Percentiles rank a stretch among this genome's conserved stretches.
phyloP scores from a whole-genome alignment of 352 stramenopile species.

The Hyaloperonospora brassicae region DNA sequence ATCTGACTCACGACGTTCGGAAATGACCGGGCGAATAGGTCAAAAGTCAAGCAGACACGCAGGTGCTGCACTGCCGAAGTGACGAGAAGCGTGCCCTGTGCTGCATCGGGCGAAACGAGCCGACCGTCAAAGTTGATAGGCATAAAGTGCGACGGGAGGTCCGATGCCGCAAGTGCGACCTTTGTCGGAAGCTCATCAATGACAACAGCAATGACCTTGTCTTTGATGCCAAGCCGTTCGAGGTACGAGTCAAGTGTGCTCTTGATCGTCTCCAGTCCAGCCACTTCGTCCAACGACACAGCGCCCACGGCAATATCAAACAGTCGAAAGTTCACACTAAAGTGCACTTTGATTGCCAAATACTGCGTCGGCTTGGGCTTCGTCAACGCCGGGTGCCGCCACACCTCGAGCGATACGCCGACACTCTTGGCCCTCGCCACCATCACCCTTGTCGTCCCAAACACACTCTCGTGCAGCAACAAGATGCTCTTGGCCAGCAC shows the following conservation, averaged over 20 bases:
- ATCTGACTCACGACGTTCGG: constrained; percentile 42
- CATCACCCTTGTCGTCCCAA: constrained; percentile 65
- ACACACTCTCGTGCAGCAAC: constrained; percentile 60
- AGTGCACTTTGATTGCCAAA: constrained; percentile 63
- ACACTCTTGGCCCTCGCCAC: constrained; percentile 48
- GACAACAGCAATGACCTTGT: constrained; percentile 64
- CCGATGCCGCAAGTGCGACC: constrained; percentile 23
- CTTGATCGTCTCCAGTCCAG: constrained; percentile 39
- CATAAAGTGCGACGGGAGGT: constrained; percentile 52
- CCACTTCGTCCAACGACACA: constrained; percentile 33
- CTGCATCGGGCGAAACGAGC: constrained; percentile 23
- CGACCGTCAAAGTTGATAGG: constrained; percentile 53
- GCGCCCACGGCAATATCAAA: constrained; percentile 60
- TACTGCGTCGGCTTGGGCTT: constrained; percentile 39
- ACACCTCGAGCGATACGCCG: constrained; percentile 59
- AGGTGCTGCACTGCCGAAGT: constrained; percentile 52
- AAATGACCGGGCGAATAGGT: constrained; percentile 45
- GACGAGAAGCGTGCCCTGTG: constrained; percentile 46
- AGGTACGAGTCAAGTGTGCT: constrained; percentile 48
- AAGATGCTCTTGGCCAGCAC: constrained; percentile 51
- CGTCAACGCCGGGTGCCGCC: constrained; percentile 34
- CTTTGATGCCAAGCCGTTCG: constrained; percentile 54
- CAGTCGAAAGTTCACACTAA: constrained; percentile 64
- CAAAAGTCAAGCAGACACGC: constrained; percentile 42
- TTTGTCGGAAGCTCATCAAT: constrained; percentile 45